phyloP scores from a whole-genome alignment of 306 rosid species.

The Gleditsia sinensis region DNA sequence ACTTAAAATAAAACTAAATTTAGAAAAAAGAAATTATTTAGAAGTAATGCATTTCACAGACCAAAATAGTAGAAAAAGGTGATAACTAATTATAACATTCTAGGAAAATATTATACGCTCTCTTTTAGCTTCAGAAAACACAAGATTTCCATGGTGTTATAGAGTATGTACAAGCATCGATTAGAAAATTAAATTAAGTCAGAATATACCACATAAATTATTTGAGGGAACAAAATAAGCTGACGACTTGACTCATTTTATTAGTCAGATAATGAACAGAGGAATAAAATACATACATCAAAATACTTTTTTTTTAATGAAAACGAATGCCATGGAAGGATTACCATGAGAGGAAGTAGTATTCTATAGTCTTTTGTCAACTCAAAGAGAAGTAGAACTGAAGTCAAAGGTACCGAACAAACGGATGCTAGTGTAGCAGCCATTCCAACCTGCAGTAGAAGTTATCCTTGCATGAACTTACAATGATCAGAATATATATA shows the following conservation, averaged over 20 bases:
- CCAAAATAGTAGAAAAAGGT: constrained; percentile 1
- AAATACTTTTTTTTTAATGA: background rate
- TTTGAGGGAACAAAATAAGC: background rate
- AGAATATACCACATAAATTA: background rate
- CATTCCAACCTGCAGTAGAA: constrained; percentile 87
- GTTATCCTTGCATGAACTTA: constrained; percentile 22
- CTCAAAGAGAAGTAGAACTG: constrained; percentile 97
- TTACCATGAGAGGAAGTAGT: constrained; percentile 99
- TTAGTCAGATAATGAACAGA: constrained; percentile 15
- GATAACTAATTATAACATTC: background rate
- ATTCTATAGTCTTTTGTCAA: constrained; percentile 95
- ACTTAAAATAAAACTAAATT: constrained; percentile 23
- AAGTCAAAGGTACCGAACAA: constrained; percentile 96
- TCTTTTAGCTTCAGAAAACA: constrained; percentile 11
- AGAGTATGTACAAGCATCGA: background rate
- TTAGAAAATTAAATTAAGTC: constrained; percentile 10
- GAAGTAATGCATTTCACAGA: background rate
- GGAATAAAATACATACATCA: constrained; percentile 14
- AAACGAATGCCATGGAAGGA: constrained; percentile 27
- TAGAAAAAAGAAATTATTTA: background rate
- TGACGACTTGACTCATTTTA: constrained; percentile 18
- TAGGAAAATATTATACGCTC: background rate
- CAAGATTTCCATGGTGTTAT: background rate
- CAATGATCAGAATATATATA: constrained; percentile 23
- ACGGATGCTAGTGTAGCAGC: constrained; percentile 98